Conservation (phyloP, 345 rosid species). For the Sonneratia caseolaris region DNA sequence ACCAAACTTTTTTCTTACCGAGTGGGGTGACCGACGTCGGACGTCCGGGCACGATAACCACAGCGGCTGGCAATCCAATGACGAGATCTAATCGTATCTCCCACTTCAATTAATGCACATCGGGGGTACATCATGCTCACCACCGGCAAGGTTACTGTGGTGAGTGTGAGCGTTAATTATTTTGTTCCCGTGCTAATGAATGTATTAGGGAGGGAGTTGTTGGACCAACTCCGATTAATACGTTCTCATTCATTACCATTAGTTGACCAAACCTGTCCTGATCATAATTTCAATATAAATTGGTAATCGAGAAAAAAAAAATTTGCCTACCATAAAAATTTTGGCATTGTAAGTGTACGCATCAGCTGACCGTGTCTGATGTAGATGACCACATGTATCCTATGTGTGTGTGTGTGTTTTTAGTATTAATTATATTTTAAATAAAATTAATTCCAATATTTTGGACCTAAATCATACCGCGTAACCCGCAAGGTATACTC, state of each 20-base stretch:
- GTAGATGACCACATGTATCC: too few species aligned
- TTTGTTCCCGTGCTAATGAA: neutral
- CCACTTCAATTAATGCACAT: neutral
- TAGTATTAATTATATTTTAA: too few species aligned
- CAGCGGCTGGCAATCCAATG: too few species aligned
- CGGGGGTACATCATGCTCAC: neutral
- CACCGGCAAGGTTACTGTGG: neutral
- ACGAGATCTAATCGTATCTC: neutral
- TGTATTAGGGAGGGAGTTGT: neutral
- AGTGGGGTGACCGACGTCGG: too few species aligned
- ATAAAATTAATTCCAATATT: too few species aligned
- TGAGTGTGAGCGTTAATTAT: neutral
- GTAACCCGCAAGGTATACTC: too few species aligned
- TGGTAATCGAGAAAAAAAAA: neutral
- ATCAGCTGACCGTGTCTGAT: too few species aligned
- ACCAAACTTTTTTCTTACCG: too few species aligned
- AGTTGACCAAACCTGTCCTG: neutral
- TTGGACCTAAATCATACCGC: too few species aligned
- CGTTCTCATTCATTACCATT: neutral
- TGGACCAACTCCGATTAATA: neutral
- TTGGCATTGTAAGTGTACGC: too few species aligned
- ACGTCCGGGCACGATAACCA: too few species aligned
- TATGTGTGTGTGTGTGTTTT: too few species aligned
- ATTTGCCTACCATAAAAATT: neutral
- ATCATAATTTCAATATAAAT: neutral